These are phyloP conservation scores for Vitis hybrid DNA, from an alignment of 177 flowering plant species.

Conservation along the genomic window DNA sequence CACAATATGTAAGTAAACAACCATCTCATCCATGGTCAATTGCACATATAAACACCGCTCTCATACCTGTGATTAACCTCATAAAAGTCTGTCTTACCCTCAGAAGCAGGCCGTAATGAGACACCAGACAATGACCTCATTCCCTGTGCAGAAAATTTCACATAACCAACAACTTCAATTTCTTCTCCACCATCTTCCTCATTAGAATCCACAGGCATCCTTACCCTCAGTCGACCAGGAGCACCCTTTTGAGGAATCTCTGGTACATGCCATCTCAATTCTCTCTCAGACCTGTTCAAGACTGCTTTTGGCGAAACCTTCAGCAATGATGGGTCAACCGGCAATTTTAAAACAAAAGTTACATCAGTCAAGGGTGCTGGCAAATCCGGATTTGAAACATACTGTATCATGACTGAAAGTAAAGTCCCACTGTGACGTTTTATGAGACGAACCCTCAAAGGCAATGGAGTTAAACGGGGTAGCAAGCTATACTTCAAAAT, in stretches of 20 bases:
- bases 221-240: slow-evolving; percentile 72
- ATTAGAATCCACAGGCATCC: slow-evolving; percentile 78
- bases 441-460: slow-evolving; percentile 83
- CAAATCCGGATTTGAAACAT: slow-evolving; percentile 79
- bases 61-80: slow-evolving; percentile 71
- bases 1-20: slow-evolving; percentile 12
- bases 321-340: slow-evolving; percentile 82
- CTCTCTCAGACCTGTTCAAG: slow-evolving; percentile 79
- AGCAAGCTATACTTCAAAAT: slow-evolving; percentile 80
- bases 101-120: slow-evolving; percentile 64
- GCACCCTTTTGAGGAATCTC: slow-evolving; percentile 81
- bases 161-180: slow-evolving; percentile 65
- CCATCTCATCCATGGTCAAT: slow-evolving; percentile 28
- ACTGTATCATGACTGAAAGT: slow-evolving; percentile 94
- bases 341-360: slow-evolving; percentile 73
- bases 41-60: slow-evolving; percentile 73
- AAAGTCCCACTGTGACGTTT: slow-evolving; percentile 85
- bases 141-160: slow-evolving; percentile 75
- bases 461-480: slow-evolving; percentile 79
- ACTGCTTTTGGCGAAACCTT: slow-evolving; percentile 92
- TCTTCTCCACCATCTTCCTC: slow-evolving; percentile 69
- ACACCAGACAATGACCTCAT: slow-evolving; percentile 71
- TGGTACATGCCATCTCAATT: slow-evolving; percentile 81
- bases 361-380: slow-evolving; percentile 72
- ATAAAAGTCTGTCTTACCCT: slow-evolving; percentile 81